Base-by-base conservation (phyloP, 345 rosid genomes). In the Camelina sativa region DNA sequence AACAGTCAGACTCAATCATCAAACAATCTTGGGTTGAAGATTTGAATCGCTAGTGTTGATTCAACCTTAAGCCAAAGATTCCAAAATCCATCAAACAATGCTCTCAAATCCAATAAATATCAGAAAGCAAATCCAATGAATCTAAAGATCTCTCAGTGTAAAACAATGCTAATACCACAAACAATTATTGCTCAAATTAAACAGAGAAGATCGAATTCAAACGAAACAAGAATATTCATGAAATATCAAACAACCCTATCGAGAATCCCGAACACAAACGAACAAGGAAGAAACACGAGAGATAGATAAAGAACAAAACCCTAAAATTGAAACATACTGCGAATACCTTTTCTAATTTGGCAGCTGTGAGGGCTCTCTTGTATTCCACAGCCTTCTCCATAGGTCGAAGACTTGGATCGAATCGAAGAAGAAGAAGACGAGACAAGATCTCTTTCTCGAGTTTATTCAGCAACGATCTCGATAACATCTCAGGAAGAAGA, bases 301-400 rank as follows among this genome's bases (percentile, higher is more conserved):
- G 23, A 57, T 53, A 32, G 1, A 20, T 34, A 7, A 37, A 15
- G 59, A 30, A 28, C 4, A 2, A 69, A 40, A 44, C 53, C 38
- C 66, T 48, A 62, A 55, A 30, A 17, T 46, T 8, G 11, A 59
- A 47, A 30, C 3, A 9, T 32, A 38, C 8, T 4, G 20, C 11
- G 41, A 15, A 30, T 76, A 90, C 97, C 91, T 95, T 92, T 40
- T 90, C 96, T 76, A 95, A 70, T 84, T 95, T 95, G 48, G 97
- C 93, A n/a, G 99, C 97, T 35, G 83, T 92, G 32, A 92, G 85
- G 38, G 97, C 99, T 13, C 98, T 86, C 34, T 86, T 88, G 65
- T 95, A 95, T 67, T 95, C 17, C 17, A 17, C 17, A 17, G 17
- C 17, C 17, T 17, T 17, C 17, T 17, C 17, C 17, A 17, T 17